Evolutionary conservation across 192 early-diverging fungal genomes (phyloP).

Genomic region (Backusella psychrophila): DNA sequence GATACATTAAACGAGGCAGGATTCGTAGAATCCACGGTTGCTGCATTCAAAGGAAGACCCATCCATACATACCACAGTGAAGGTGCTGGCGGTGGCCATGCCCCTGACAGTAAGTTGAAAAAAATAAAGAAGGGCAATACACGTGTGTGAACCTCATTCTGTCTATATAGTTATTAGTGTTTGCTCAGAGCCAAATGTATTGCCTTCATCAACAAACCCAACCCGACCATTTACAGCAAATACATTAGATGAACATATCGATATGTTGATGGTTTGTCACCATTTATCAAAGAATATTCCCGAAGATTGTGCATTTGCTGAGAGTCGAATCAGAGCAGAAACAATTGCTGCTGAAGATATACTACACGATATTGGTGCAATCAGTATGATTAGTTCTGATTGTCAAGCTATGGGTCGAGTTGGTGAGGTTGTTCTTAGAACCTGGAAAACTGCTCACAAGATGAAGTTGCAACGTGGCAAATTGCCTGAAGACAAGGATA

Average conservation of each 20-base stretch:
- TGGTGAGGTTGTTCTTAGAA: constrained; percentile 86
- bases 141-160: neutral
- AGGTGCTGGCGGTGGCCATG: constrained; percentile 94
- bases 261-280: constrained; percentile 99
- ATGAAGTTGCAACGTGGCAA: constrained; percentile 83
- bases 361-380: constrained; percentile 91
- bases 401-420: constrained; percentile 95
- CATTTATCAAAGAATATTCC: constrained; percentile 89
- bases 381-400: constrained; percentile 90
- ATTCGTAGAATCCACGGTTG: constrained; percentile 88
- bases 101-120: constrained; percentile 62
- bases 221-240: constrained; percentile 91
- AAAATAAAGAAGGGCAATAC: neutral
- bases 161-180: constrained; percentile 51
- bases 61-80: constrained; percentile 97
- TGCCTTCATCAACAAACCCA: constrained; percentile 93
- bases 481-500: constrained; percentile 45
- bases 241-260: constrained; percentile 95
- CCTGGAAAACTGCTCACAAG: constrained; percentile 94
- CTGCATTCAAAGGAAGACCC: constrained; percentile 83
- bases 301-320: constrained; percentile 95
- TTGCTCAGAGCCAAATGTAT: constrained; percentile 77
- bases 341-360: constrained; percentile 97
- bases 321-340: constrained; percentile 91
- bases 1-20: constrained; percentile 97